phyloP scores from a whole-genome alignment of 306 rosid genomes.

The Trifolium repens region DNA sequence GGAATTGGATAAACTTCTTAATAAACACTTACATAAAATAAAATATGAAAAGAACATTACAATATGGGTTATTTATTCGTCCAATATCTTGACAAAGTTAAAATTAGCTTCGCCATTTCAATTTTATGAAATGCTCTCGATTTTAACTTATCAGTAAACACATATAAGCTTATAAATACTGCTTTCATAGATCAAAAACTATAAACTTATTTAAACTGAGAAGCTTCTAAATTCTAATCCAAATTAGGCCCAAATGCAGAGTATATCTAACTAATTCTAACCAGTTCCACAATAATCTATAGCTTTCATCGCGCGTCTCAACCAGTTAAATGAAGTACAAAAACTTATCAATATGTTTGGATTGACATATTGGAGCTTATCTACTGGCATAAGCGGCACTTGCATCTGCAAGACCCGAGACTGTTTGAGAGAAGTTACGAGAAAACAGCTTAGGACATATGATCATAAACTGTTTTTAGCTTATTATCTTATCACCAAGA shows the following conservation, averaged over 20 bases:
- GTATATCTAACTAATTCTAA: neutral
- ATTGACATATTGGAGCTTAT: neutral
- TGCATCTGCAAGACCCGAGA: no score
- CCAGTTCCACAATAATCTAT: neutral
- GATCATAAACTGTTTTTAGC: neutral
- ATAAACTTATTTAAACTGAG: neutral
- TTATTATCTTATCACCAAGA: neutral
- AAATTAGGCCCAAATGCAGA: neutral
- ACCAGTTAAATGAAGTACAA: neutral
- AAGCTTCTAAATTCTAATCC: neutral
- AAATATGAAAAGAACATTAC: neutral
- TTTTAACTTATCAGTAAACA: neutral
- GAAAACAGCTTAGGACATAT: neutral
- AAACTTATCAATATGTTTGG: neutral
- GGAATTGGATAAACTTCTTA: neutral
- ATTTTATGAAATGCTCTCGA: neutral
- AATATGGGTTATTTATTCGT: neutral
- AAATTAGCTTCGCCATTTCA: conserved; percentile 1
- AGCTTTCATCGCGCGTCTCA: neutral
- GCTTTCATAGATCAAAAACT: neutral
- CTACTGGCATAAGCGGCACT: neutral
- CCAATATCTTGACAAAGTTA: neutral
- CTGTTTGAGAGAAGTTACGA: no score
- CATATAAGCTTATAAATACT: neutral
- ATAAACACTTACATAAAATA: neutral